Conservation (phyloP, 2,329 filamentous ascomycete species). For the Pyrenochaeta sp. region DNA sequence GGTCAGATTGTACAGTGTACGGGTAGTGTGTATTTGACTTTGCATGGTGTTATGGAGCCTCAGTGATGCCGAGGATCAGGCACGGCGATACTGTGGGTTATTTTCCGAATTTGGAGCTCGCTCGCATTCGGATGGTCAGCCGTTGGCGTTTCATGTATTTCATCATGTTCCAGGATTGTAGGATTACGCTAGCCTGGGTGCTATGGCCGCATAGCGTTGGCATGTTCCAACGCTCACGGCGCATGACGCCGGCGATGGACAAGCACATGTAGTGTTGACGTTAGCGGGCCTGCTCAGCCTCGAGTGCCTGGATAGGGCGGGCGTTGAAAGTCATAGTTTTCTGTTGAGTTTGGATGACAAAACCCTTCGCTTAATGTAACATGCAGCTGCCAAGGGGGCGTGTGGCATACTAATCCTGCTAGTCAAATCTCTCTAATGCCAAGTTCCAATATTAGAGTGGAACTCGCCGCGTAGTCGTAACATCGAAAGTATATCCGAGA, state of each 20-base stretch:
- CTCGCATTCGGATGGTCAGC: constrained; percentile 21
- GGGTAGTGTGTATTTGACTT: constrained; percentile 3
- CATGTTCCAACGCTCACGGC: constrained; percentile 4
- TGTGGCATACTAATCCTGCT: constrained; percentile 3
- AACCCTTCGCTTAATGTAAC: background rate
- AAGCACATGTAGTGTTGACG: background rate
- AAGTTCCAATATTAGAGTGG: constrained; percentile 22
- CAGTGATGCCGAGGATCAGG: background rate
- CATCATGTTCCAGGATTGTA: constrained; percentile 21
- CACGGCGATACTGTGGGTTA: background rate
- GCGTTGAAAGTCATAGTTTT: background rate
- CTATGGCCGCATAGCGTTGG: constrained; percentile 2
- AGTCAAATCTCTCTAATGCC: constrained; percentile 18
- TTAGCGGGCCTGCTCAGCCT: background rate
- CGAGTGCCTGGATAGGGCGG: background rate
- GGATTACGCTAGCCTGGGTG: constrained; percentile 20
- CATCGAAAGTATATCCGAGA: constrained; percentile 13
- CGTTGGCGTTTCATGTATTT: constrained; percentile 25
- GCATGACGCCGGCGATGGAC: background rate
- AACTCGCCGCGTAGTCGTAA: constrained; percentile 16
- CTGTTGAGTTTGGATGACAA: background rate
- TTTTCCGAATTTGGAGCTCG: constrained; percentile 9
- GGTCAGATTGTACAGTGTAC: constrained; percentile 13
- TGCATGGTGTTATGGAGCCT: background rate
- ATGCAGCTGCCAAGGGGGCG: background rate